These are phyloP conservation scores for Deakozyma indianensis DNA, from an alignment of 805 yeast genomes.

Conservation along the genomic window DNA sequence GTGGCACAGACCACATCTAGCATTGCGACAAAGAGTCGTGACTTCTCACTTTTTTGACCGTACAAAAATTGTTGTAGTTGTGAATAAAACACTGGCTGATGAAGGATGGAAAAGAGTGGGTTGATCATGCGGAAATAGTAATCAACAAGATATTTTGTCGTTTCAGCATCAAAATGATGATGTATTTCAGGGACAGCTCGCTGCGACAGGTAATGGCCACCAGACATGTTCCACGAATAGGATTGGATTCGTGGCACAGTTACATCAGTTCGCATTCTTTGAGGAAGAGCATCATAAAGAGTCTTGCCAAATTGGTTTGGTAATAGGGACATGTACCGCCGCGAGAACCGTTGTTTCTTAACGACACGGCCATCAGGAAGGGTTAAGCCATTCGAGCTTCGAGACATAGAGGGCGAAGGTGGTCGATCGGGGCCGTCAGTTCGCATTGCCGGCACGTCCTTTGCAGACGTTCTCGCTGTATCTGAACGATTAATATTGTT, in stretches of 20 bases:
- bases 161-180: conserved; percentile 6
- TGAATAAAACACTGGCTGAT: conserved; percentile 38
- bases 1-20: conserved; percentile 35
- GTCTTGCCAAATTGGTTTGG: conserved; percentile 10
- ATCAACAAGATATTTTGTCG: conserved; percentile 18
- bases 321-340: conserved; percentile 9
- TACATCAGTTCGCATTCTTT: conserved; percentile 13
- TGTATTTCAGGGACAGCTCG: conserved; percentile 16
- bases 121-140: conserved; percentile 36
- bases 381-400: not conserved
- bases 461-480: too few relatives aligned
- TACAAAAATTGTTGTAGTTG: conserved; percentile 25
- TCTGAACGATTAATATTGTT: too few relatives aligned
- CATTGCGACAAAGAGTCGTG: conserved; percentile 35
- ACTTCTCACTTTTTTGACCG: conserved; percentile 13
- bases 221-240: conserved; percentile 56
- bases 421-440: not conserved
- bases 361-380: conserved; percentile 2
- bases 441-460: not conserved
- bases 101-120: conserved; percentile 37
- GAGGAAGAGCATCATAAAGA: conserved; percentile 7
- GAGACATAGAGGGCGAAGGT: not conserved
- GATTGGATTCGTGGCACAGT: conserved; percentile 41
- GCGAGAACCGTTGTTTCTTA: conserved; percentile 8
- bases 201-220: conserved; percentile 32